Evolutionary conservation across 306 rosid species (phyloP).

Genomic region (Vigna trinervia): DNA sequence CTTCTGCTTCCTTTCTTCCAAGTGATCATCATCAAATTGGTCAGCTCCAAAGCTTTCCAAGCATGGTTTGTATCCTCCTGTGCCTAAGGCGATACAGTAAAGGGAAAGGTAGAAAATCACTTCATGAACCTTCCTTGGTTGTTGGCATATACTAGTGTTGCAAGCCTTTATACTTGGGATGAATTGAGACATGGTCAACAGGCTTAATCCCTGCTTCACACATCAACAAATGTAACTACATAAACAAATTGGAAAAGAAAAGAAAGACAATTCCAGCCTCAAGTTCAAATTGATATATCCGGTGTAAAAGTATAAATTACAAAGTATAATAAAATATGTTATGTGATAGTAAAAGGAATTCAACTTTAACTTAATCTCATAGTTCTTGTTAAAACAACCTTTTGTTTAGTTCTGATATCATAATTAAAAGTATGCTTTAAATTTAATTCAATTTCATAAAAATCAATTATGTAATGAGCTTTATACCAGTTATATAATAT

Average conservation of each 20-base stretch:
- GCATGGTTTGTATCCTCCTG: constrained; percentile 64
- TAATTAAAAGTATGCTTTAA: too few species aligned
- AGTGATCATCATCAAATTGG: constrained; percentile 59
- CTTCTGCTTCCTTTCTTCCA: constrained; percentile 57
- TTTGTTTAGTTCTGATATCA: too few species aligned
- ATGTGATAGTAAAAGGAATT: too few species aligned
- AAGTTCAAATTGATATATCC: too few species aligned
- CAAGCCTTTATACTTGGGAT: constrained; percentile 59
- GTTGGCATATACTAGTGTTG: constrained; percentile 39
- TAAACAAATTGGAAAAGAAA: not conserved
- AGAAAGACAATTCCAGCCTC: not conserved
- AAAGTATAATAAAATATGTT: too few species aligned
- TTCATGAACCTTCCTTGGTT: constrained; percentile 11
- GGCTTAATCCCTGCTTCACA: constrained; percentile 51
- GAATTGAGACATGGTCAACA: constrained; percentile 56
- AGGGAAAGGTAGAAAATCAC: constrained; percentile 52
- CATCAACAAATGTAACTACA: not conserved
- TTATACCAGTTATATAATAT: too few species aligned
- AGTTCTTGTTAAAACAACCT: too few species aligned
- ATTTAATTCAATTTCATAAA: too few species aligned
- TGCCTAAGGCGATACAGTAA: constrained; percentile 56
- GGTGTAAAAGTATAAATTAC: too few species aligned
- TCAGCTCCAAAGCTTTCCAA: constrained; percentile 69
- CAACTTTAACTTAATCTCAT: too few species aligned
- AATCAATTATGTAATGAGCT: too few species aligned